Evolutionary conservation across 306 rosid genomes (phyloP).

Genomic region (Benincasa hispida): DNA sequence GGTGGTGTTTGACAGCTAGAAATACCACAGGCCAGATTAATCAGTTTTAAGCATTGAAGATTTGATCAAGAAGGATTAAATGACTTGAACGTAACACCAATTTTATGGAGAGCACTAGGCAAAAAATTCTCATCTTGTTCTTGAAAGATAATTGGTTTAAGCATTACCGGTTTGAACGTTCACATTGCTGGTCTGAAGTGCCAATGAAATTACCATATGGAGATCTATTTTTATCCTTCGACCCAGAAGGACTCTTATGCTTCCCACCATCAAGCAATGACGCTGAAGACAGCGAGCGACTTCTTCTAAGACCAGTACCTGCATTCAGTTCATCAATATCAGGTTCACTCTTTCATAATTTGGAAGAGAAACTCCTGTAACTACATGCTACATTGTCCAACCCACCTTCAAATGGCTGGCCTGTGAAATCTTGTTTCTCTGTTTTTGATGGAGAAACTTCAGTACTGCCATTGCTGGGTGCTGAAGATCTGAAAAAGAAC

Average conservation of each 20-base stretch:
- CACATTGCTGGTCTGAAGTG: conserved; percentile 33
- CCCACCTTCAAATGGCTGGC: conserved; percentile 35
- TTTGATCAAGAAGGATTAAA: not conserved
- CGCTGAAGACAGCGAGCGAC: conserved; percentile 75
- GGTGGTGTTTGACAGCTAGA: conserved; percentile 34
- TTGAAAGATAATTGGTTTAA: conserved; percentile 1
- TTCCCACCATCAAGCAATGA: conserved; percentile 36
- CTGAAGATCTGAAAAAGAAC: conserved; percentile 71
- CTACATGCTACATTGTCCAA: conserved; percentile 20
- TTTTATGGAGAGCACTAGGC: not conserved
- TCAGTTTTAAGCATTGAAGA: conserved; percentile 1
- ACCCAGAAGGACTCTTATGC: conserved; percentile 22
- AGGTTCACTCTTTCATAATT: conserved; percentile 37
- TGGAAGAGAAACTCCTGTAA: conserved; percentile 34
- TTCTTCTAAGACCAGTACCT: conserved; percentile 60
- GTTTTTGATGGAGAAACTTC: conserved; percentile 36
- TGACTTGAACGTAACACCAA: not conserved
- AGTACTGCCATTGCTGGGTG: conserved; percentile 40
- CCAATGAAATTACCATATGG: conserved; percentile 44
- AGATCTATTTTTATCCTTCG: conserved; percentile 46
- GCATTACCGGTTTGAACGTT: conserved; percentile 57
- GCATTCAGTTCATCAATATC: conserved; percentile 29
- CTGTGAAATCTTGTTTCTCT: conserved; percentile 39
- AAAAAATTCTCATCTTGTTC: not conserved
- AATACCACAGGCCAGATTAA: conserved; percentile 15